Percentiles rank a stretch among this genome's conserved stretches.
phyloP scores from a whole-genome alignment of 2,329 filamentous ascomycete species.

The Exophiala sp. region DNA sequence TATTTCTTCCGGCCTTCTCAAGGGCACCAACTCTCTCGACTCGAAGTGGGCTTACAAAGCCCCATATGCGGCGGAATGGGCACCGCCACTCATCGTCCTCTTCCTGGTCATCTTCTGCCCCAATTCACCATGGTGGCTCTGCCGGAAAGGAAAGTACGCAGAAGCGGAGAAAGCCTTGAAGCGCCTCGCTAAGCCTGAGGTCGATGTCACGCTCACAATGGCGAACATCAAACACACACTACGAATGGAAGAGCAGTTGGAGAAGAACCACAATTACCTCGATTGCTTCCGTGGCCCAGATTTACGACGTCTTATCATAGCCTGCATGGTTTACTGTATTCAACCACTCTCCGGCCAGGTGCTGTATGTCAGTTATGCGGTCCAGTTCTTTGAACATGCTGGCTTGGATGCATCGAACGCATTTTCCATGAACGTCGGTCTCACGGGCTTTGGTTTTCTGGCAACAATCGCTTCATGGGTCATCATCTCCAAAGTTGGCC shows the following conservation, averaged over 20 bases:
- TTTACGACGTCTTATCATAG: constrained; percentile 30
- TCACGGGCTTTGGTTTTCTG: constrained; percentile 58
- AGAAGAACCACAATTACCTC: constrained; percentile 19
- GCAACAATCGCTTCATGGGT: constrained; percentile 32
- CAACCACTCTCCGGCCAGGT: constrained; percentile 33
- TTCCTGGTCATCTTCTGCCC: constrained; percentile 28
- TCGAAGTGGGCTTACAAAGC: constrained; percentile 36
- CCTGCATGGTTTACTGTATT: constrained; percentile 35
- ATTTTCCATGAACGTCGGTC: constrained; percentile 52
- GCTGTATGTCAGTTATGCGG: constrained; percentile 30
- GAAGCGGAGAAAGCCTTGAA: constrained; percentile 42
- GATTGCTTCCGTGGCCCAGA: constrained; percentile 33
- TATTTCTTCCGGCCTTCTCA: constrained; percentile 30
- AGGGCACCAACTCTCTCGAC: constrained; percentile 16
- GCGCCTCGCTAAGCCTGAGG: constrained; percentile 32
- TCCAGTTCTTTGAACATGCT: constrained; percentile 36
- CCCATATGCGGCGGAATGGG: constrained; percentile 30
- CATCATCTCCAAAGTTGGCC: constrained; percentile 35
- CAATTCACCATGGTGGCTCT: constrained; percentile 51
- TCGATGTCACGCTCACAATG: constrained; percentile 28
- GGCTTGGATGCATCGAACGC: constrained; percentile 33
- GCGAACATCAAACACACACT: constrained; percentile 33
- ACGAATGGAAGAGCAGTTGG: constrained; percentile 26
- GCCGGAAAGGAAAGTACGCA: constrained; percentile 41
- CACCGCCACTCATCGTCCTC: constrained; percentile 11